Evolutionary conservation across 1,284 basidiomycete genomes (phyloP), one percentile per base, ranked within the genome.

Genomic region (Cutaneotrichosporon mucoides): DNA sequence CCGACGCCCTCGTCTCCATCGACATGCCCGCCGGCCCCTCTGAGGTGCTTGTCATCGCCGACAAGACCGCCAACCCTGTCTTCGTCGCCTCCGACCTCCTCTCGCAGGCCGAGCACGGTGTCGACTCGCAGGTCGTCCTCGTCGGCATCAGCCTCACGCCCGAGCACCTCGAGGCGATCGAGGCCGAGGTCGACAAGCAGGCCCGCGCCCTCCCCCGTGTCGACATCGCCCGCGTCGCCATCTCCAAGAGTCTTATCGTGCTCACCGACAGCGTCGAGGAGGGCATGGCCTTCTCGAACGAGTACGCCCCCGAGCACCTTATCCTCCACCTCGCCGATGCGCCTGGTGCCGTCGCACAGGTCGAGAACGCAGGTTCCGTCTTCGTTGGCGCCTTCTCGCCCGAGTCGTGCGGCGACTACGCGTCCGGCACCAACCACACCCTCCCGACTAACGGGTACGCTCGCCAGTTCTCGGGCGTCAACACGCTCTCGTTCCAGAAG

Each of bases 1-100:
- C 93, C n/a, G 90, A 94, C 72, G 95, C 96, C 5, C 80, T 94
- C 61, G 92, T 98, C 9, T 89, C 90, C 16, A 99, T 99, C 72
- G 96, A 99, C 78, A 99, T 99, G 92, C 96, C 96, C 42, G 96
- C 96, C 24, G 96, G 96, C 6, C 96, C 96, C 11, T 94, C 91
- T 7, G 94, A 98, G 78, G 94, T 98, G 36, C 81, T 97, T 68
- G 93, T 97, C 59, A 91, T 99, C 64, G 93, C 94, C 40, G 96
- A 99, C 76, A 80, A 85, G 60, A 87, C 88, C 3, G 87, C 88
- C 63, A 87, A 90, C 70, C 87, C 95, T 0, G 86, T 87, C 3
- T 97, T 96, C 68, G 92, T 99, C 43, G 96, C 96, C 11, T 92
- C 93, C 4, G 96, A 99, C 75, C 84, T 99, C 33, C 84, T 99